These are phyloP conservation scores for Huntiella bhutanensis DNA, from an alignment of 2,329 filamentous ascomycete genomes.

Conservation along the genomic window DNA sequence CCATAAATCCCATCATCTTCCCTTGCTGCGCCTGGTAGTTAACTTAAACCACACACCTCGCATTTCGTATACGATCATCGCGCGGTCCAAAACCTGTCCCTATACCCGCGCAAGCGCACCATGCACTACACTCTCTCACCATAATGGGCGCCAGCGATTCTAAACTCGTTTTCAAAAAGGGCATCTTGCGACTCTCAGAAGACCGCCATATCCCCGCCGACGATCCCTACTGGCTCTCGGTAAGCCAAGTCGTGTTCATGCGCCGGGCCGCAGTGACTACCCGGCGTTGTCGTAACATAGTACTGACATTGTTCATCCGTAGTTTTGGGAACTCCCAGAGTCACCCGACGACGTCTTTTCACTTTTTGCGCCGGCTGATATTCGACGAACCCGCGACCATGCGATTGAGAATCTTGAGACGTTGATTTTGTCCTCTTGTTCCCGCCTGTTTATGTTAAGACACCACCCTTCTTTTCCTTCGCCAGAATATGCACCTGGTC, in stretches of 20 bases:
- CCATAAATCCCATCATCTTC: too few species aligned
- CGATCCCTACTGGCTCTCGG: slow-evolving; percentile 83
- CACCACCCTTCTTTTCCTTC: slow-evolving; percentile 86
- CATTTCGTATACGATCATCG: too few species aligned
- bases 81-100: not conserved
- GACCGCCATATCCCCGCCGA: slow-evolving; percentile 71
- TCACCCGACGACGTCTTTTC: slow-evolving; percentile 93
- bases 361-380: slow-evolving; percentile 75
- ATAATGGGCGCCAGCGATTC: slow-evolving; percentile 93
- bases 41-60: too few species aligned
- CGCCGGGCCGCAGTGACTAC: slow-evolving; percentile 2
- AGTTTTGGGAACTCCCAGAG: slow-evolving; percentile 98
- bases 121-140: slow-evolving; percentile 1
- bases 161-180: slow-evolving; percentile 96
- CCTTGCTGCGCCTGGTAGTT: too few species aligned
- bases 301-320: not conserved
- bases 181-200: slow-evolving; percentile 91
- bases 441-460: slow-evolving; percentile 60
- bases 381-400: slow-evolving; percentile 70
- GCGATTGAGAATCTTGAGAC: slow-evolving; percentile 81
- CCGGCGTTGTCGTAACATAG: slow-evolving; percentile 1
- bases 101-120: not conserved
- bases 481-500: slow-evolving; percentile 62
- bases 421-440: slow-evolving; percentile 65
- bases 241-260: slow-evolving; percentile 26